Percentiles rank a stretch among this genome's conserved stretches.
Conservation (phyloP, 2,329 filamentous ascomycete genomes). For the Botryotinia globosa region DNA sequence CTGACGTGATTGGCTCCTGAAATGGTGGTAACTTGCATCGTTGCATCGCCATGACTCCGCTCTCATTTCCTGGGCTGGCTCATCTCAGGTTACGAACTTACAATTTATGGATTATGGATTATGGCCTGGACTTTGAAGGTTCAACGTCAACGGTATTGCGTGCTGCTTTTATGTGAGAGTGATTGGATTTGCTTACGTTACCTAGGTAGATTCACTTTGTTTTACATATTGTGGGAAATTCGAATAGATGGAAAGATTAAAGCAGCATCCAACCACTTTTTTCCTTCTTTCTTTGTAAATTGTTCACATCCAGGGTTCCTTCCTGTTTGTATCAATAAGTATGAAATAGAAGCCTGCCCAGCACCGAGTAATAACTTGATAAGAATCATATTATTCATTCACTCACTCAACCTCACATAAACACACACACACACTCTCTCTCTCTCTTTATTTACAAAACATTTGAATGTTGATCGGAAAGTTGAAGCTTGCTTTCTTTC, state of each 20-base stretch:
- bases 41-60: neutral
- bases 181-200: neutral
- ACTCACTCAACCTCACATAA: too few relatives aligned
- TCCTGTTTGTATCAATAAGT: conserved; percentile 4
- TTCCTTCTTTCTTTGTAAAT: neutral
- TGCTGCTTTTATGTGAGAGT: neutral
- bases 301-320: conserved; percentile 5
- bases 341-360: neutral
- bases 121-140: neutral
- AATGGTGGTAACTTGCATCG: neutral
- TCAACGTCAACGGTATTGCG: neutral
- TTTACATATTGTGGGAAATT: too few relatives aligned
- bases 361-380: neutral
- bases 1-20: neutral
- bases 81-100: too few relatives aligned
- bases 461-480: neutral
- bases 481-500: neutral
- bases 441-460: neutral
- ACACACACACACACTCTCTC: too few relatives aligned
- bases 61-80: neutral
- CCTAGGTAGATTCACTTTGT: too few relatives aligned
- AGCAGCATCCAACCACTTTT: neutral
- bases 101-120: too few relatives aligned
- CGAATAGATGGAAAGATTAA: neutral
- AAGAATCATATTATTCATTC: neutral